Base-by-base conservation (phyloP, 106 monocot genomes). In the Cymbidium sinense region DNA sequence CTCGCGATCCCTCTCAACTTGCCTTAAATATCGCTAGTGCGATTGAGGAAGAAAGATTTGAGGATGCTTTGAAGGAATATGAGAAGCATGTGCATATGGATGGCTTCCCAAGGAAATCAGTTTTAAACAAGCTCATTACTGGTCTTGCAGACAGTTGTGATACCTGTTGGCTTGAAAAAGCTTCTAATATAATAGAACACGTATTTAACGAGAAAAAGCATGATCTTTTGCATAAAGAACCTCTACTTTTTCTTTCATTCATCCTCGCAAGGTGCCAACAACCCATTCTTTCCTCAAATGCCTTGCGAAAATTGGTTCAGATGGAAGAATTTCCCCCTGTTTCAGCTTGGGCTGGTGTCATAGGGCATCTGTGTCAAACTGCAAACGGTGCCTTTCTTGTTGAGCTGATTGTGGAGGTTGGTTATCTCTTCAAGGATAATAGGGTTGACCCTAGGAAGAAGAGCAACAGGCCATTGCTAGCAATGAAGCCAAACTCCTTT, bases 401-500 rank as follows among this genome's bases (percentile, higher is more conserved):
- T 21, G 92, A 99, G 78, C 73, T 99, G 8, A 81, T 99, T 37
- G 75, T 77, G 69, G 99, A 99, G 78, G 84, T 99, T 69, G 90
- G 85, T 28, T 85, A 84, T 76, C 84, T 90, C 62, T 95, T 99
- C 62, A 92, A 90, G 75, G 88, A 93, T 62, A 87, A 92, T 44
- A 79, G 98, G 70, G 84, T 93, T 28, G 93, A 93, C 76, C 88
- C 93, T 80, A 69, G 91, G 34, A 93, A 89, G 65, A 91, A 91
- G 78, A 86, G 81, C 35, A 96, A 96, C 55, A 81, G 70, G 31
- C 84, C 86, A 19, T 74, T 99, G 44, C 28, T 74, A 74, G 18
- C 74, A 25, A 74, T 74, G 74, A 74, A 74, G 44, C 74, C 74
- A 23, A 74, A 74, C 35, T 43, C 74, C 25, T 47, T 74, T 74